Evolutionary conservation across 2,329 filamentous ascomycete species (phyloP), one percentile per base, ranked within the genome.

Genomic region (Polychaeton citri): DNA sequence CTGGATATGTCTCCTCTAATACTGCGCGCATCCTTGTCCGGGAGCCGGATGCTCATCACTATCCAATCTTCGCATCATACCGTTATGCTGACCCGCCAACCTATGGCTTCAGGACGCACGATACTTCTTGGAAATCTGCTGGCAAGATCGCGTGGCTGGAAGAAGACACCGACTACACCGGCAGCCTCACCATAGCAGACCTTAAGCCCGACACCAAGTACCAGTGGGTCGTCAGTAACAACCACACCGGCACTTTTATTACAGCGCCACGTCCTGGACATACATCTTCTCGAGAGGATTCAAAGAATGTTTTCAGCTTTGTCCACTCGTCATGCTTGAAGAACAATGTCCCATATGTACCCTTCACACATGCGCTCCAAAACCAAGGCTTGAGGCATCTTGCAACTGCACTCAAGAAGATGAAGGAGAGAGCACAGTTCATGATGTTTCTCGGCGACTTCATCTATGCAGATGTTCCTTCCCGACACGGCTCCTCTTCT

Each of bases 241-340:
- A 90, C 53, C 79, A 88, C 49, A 77, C 76, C 0, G 90, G 90
- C 32, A 76, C 76, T 44, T 94, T 98, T 50, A 73, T 72, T 3
- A 79, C 84, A 0, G 79, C 86, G 2, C 84, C 88, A 1, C 72
- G 68, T 21, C 64, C 76, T 0, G 85, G 86, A 8, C 66, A 71
- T 2, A 68, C 72, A 43, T 71, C 76, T 0, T 39, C 44, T 5
- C 47, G 52, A 4, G 62, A 68, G 12, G 66, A 70, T 4, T 69
- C 70, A 30, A 69, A 76, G 34, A 79, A 78, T 28, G 78, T 76
- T 38, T 88, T 94, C 49, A 93, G 84, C 0, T 98, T 98, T 55
- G 62, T 96, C 6, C 85, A 87, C 3, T 90, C 85, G 0, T 94
- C 85, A 2, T 98, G 90, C 59, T 85, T 96, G 50, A 83, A 95